Evolutionary conservation across 345 rosid genomes (phyloP).

Genomic region (Eucalyptus viminalis): DNA sequence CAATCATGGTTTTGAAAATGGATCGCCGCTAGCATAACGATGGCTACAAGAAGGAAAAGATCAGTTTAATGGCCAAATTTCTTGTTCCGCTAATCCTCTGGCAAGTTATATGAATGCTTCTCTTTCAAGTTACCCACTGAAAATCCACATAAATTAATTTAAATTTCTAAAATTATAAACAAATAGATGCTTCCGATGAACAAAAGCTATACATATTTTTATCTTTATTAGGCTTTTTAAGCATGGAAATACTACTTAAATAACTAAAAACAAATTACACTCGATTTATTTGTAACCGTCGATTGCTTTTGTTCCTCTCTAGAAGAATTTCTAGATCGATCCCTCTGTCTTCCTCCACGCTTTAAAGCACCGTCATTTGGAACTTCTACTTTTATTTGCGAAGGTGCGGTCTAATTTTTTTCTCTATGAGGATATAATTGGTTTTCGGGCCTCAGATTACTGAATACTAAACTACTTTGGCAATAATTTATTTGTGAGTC

Average conservation of each 20-base stretch:
- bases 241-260: neutral
- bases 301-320: neutral
- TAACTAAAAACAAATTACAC: fast-evolving
- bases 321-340: neutral
- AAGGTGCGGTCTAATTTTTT: neutral
- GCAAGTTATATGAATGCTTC: neutral
- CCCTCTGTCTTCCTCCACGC: neutral
- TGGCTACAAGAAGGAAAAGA: neutral
- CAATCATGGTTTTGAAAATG: neutral
- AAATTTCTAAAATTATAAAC: neutral
- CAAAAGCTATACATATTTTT: fast-evolving
- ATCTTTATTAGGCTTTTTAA: neutral
- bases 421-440: neutral
- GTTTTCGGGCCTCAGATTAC: neutral
- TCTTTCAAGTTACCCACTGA: neutral
- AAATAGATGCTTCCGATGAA: neutral
- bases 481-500: no score
- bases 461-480: neutral
- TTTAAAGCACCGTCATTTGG: neutral
- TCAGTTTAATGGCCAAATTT: neutral
- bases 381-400: no score
- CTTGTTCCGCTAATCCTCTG: neutral
- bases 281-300: neutral
- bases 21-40: neutral
- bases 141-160: no score